Base-by-base conservation (phyloP, 768 basidiomycete genomes). In the Tubosaeta brunneosetosa region DNA sequence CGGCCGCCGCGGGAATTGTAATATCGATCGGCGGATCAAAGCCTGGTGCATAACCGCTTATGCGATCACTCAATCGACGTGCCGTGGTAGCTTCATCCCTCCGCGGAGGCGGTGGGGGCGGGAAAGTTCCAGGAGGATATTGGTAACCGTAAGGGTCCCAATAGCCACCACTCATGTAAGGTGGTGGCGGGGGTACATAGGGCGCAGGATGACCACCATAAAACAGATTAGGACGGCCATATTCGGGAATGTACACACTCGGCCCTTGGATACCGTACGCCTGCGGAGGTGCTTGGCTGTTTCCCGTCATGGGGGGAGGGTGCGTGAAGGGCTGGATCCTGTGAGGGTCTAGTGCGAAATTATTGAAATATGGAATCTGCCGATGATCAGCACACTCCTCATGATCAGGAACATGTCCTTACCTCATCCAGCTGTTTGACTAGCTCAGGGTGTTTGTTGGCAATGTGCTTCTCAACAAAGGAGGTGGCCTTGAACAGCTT, bases 401-500 rank as follows among this genome's bases (percentile, higher is more conserved):
- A 47, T 14, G 25, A 46, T 44, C 52, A 52, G 47, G 52, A 46
- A 56, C 38, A 4, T 55, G 34, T 33, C 63, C 77, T 71, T 67
- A 97, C 95, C 63, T 94, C 88, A 38, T 94, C 91, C 16, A 97
- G 81, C 47, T 78, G 73, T 59, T 86, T 88, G 52, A 94, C 81
- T 14, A 91, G 74, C 55, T 97, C 91, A 11, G 87, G 75, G 66
- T 99, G 97, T 68, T 98, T 98, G 68, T 94, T 92, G 12, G 86
- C 82, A 55, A 99, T 86, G 67, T 99, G 97, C 77, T 98, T 98
- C 73, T 95, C 92, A 44, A 98, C 90, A 71, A 97, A 99, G 25
- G 94, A 84, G 32, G 90, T 88, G 4, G 94, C 97, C 69, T 94
- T 94, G 85, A 99, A 99, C 19, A 98, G 78, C 74, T 99, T 99